Conservation (phyloP, 1,284 basidiomycete species). For the Uromyces viciae-fabae region DNA sequence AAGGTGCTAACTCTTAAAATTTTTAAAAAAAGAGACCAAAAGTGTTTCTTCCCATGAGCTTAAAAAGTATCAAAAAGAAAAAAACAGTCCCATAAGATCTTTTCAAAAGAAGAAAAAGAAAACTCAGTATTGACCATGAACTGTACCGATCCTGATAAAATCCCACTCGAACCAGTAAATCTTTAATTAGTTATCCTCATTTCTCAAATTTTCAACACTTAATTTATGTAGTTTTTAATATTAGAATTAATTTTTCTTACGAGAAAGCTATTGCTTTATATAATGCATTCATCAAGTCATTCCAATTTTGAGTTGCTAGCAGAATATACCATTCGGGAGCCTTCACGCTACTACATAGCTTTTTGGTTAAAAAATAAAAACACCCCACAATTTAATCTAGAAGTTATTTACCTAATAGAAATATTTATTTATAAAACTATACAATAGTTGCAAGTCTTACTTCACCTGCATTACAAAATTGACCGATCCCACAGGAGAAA, state of each 20-base stretch:
- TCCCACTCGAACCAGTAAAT: neutral
- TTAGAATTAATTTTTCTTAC: slow-evolving; percentile 28
- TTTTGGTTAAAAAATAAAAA: neutral
- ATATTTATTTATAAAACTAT: neutral
- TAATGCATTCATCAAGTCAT: slow-evolving; percentile 40
- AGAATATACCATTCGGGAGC: slow-evolving; percentile 45
- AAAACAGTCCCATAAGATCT: too few species aligned
- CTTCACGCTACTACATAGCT: slow-evolving; percentile 43
- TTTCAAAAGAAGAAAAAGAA: too few species aligned
- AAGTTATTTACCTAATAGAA: neutral
- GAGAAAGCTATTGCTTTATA: slow-evolving; percentile 42
- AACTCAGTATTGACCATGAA: slow-evolving; percentile 33
- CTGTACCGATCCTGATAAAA: slow-evolving; percentile 7
- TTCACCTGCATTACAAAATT: slow-evolving; percentile 41
- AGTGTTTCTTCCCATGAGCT: too few species aligned
- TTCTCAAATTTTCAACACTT: too few species aligned
- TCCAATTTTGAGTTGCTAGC: slow-evolving; percentile 46
- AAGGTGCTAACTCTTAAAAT: slow-evolving; percentile 5
- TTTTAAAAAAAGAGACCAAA: too few species aligned
- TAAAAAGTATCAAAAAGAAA: too few species aligned
- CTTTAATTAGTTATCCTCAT: neutral
- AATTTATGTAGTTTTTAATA: neutral
- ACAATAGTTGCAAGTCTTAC: neutral
- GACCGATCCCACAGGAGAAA: slow-evolving; percentile 42
- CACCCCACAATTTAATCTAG: too few species aligned